These are phyloP conservation scores for Botrytis hyacinthi DNA, from an alignment of 2,329 filamentous ascomycete species.

Conservation along the genomic window DNA sequence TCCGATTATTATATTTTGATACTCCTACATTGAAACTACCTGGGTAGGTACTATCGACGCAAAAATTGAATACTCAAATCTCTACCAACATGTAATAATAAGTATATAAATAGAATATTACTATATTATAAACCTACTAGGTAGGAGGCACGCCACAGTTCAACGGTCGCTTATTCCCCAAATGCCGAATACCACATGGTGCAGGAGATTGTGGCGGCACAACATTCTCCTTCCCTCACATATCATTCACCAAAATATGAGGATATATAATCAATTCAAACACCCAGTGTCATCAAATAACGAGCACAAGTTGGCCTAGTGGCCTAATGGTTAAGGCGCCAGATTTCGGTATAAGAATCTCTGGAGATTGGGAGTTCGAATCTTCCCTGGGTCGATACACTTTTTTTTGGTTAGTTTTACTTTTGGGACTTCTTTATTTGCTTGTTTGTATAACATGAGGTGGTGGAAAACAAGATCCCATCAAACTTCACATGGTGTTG, in stretches of 20 bases:
- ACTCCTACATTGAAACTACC: background rate
- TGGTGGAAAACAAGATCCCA: background rate
- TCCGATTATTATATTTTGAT: background rate
- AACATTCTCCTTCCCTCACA: background rate
- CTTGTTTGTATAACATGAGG: background rate
- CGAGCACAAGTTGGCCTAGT: constrained; percentile 18
- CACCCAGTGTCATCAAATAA: background rate
- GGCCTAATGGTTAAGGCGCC: constrained; percentile 32
- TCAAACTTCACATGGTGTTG: background rate
- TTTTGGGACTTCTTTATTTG: too few relatives aligned
- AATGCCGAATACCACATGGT: background rate
- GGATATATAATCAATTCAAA: background rate
- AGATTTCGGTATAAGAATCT: constrained; percentile 29
- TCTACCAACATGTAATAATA: background rate
- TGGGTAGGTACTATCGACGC: background rate
- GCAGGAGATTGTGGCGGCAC: background rate
- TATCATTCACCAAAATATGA: background rate
- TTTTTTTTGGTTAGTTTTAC: background rate
- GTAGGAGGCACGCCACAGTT: background rate
- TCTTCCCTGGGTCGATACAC: constrained; percentile 30
- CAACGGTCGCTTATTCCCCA: background rate
- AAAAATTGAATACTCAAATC: background rate
- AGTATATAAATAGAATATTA: background rate
- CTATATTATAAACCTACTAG: background rate
- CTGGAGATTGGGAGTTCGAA: constrained; percentile 32